These are phyloP conservation scores for Candida golubevii DNA, from an alignment of 805 yeast genomes.

Conservation along the genomic window DNA sequence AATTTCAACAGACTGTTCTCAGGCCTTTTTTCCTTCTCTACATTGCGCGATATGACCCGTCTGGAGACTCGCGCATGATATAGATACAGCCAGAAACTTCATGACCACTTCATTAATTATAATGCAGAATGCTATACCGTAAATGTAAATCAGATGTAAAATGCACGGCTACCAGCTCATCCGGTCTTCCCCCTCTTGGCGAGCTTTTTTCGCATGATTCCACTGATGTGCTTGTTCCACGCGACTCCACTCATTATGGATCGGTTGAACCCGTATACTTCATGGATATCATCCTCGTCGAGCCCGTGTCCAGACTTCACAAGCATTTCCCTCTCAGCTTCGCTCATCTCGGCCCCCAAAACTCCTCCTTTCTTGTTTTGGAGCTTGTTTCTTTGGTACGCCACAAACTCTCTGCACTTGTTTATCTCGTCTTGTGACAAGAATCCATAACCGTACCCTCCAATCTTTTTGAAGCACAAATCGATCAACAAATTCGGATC, in stretches of 20 bases:
- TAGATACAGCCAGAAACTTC: no score
- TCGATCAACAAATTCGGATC: conserved; percentile 71
- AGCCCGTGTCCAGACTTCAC: conserved; percentile 17
- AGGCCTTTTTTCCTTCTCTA: no score
- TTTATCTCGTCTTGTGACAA: conserved; percentile 78
- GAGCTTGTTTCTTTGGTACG: conserved; percentile 49
- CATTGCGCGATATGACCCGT: no score
- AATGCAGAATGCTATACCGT: no score
- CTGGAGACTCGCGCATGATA: no score
- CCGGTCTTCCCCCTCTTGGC: conserved; percentile 2
- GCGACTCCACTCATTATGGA: conserved; percentile 52
- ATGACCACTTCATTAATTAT: no score
- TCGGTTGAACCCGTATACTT: conserved; percentile 41
- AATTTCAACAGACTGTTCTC: no score
- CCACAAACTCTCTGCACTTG: conserved; percentile 74
- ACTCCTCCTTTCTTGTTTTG: conserved; percentile 24
- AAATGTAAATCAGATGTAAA: no score
- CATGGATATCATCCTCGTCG: conserved; percentile 33
- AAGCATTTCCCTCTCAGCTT: conserved; percentile 34
- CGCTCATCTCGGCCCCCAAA: conserved; percentile 34
- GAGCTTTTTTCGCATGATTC: conserved; percentile 35
- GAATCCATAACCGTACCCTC: conserved; percentile 62
- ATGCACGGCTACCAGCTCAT: no score
- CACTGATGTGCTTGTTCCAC: conserved; percentile 59
- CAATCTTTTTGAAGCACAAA: conserved; percentile 67